Evolutionary conservation across 352 stramenopile genomes (phyloP), one percentile per base, ranked within the genome.

Genomic region (Globisporangium cederbergense): DNA sequence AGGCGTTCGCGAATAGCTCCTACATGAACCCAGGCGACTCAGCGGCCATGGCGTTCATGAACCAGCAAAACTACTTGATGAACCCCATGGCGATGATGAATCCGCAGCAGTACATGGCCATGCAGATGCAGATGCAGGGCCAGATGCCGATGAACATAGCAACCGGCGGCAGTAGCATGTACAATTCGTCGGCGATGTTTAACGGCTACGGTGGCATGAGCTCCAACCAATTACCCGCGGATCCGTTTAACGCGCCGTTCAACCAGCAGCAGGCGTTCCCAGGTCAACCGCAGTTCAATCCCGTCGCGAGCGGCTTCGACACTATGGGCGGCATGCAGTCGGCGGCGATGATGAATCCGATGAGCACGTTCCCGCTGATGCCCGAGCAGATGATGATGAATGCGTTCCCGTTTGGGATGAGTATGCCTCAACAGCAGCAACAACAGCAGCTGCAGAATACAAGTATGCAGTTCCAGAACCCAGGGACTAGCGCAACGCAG

Each of bases 191-290:
- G 3, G 40, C 53, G 40, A 71, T 72, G 68, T 63, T 67, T 49
- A 79, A 74, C 66, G 36, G 43, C n/a, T 70, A 70, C 50, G 54
- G 57, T 28, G 52, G 53, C 28, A 77, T 75, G 65, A 68, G 36
- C 58, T 57, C 47, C 57, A 88, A 67, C 54, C 82, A 79, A 22
- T 71, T 91, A 7, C 77, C 74, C 6, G 70, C 74, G 36, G 79
- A 93, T 60, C 80, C 84, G 32, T 91, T 91, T 70, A 90, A 91
- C 58, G 70, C 80, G 0, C 81, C 80, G 46, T 86, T 79, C 43
- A 58, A 58, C 65, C 67, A 65, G 65, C 70, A 16, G 52, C 70
- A 16, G 54, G 71, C 71, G 8, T 90, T 88, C 55, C 56, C 74
- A 1, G 71, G 11, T 1, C 68, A 72, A 18, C n/a, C 59, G 7